Base-by-base conservation (phyloP, 305 asterid genomes). In the Rubia balearica region DNA sequence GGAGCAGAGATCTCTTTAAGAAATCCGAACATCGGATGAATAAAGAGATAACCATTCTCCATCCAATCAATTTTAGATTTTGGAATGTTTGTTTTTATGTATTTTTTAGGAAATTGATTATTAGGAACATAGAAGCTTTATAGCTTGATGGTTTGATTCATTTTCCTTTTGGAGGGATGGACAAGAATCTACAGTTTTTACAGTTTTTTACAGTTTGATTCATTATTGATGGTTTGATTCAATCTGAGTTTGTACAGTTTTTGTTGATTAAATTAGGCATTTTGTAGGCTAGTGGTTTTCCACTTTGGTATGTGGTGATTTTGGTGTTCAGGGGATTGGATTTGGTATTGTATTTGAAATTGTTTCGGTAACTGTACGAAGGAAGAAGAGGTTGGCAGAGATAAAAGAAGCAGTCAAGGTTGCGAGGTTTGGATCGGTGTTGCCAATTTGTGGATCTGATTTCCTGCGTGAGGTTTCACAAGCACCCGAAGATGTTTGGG, bases 401-500 rank as follows among this genome's bases (percentile, higher is more conserved):
- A 89, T 94, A 88, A 88, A 79, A 79, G 96, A 88, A 81, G 86
- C 88, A 71, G 85, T 76, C 68, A 89, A 88, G 85, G 61, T 91
- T 73, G 96, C 88, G 53, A 90, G 81, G 80, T 94, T 91, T 75
- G 99, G 99, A 74, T 87, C 93, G 8, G 86, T 94, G 73, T 75
- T 86, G 68, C 97, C 91, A 17, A 94, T 94, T 65, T 87, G 96
- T 8, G 98, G 98, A 63, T 90, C 98, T 3, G 98, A 94, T 84
- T 94, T 94, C 76, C 91, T 94, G 67, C 95, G 97, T 46, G 96
- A 94, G 79, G 99, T 94, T 74, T 94, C 99, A 51, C 96, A 91
- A 75, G 99, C 97, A 75, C 96, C 97, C 19, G 83, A 80, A 72
- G 97, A 94, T 56, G 83, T 91, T 67, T 94, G 96, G 97, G 99